These are phyloP conservation scores for Stevia rebaudiana DNA, from an alignment of 140 eudicot genomes.

Conservation along the genomic window DNA sequence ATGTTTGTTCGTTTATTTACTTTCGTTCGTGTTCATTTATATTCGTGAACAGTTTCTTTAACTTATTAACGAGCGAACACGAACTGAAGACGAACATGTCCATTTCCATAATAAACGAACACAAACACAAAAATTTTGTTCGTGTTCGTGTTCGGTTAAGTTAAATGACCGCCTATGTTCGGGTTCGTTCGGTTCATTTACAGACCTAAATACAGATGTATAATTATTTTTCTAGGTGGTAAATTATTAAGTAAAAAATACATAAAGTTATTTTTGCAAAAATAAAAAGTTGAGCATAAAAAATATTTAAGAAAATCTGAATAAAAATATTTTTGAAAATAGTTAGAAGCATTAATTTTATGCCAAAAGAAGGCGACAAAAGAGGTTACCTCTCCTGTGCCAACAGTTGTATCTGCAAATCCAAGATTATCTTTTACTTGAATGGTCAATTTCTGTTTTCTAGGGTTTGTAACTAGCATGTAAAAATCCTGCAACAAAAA, in stretches of 20 bases:
- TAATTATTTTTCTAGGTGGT: too few species aligned
- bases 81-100: too few species aligned
- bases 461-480: constrained; percentile 85
- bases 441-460: constrained; percentile 55
- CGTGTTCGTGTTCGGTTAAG: too few species aligned
- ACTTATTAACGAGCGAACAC: too few species aligned
- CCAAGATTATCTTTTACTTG: constrained; percentile 86
- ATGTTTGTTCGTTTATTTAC: too few species aligned
- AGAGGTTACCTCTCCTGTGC: constrained; percentile 70
- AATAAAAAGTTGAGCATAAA: not conserved
- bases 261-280: not conserved
- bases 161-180: too few species aligned
- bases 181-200: too few species aligned
- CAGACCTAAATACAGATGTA: too few species aligned
- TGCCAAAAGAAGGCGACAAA: constrained; percentile 1
- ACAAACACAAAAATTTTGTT: too few species aligned
- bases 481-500: constrained; percentile 62
- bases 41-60: too few species aligned
- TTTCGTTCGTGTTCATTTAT: too few species aligned
- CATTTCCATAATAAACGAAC: too few species aligned
- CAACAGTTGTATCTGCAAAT: constrained; percentile 59
- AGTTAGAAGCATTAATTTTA: not conserved
- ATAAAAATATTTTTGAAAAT: not conserved
- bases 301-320: not conserved
- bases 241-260: not conserved